These are phyloP conservation scores for Fragosphaeria purpurea DNA, from an alignment of 2,329 filamentous ascomycete species.

Conservation along the genomic window DNA sequence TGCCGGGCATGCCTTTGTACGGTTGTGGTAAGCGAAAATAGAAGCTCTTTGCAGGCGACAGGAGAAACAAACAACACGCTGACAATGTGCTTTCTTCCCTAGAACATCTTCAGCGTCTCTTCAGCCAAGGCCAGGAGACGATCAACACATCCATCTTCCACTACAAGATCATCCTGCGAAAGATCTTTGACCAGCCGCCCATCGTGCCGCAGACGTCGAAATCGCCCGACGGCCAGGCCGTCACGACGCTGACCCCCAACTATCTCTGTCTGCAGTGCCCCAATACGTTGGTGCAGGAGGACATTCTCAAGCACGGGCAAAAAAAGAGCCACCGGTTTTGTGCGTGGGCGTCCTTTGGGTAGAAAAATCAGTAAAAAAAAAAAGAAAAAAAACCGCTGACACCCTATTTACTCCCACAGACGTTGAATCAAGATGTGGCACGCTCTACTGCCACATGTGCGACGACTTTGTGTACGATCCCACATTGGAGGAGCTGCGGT, in stretches of 20 bases:
- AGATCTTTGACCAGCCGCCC: conserved; percentile 58
- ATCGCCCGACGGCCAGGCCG: conserved; percentile 41
- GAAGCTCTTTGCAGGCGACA: too few species aligned
- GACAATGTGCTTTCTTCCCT: neutral
- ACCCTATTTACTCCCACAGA: conserved; percentile 37
- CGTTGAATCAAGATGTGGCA: conserved; percentile 66
- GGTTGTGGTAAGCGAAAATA: conserved; percentile 47
- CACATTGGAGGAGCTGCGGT: conserved; percentile 63
- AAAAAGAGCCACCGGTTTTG: conserved; percentile 66
- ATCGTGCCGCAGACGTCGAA: conserved; percentile 58
- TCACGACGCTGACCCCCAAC: conserved; percentile 56
- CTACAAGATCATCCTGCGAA: conserved; percentile 62
- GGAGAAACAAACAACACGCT: neutral
- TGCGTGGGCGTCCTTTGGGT: conserved; percentile 27
- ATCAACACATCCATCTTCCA: conserved; percentile 60
- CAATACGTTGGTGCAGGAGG: conserved; percentile 54
- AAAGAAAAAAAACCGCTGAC: neutral
- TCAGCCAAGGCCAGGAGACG: conserved; percentile 50
- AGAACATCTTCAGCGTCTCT: conserved; percentile 65
- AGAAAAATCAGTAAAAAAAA: too few species aligned
- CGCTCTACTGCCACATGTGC: conserved; percentile 72
- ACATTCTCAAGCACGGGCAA: conserved; percentile 55
- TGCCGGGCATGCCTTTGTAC: conserved; percentile 49
- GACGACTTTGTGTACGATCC: conserved; percentile 77
- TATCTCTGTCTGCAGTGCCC: conserved; percentile 68